Evolutionary conservation across 1,284 basidiomycete genomes (phyloP), one percentile per base, ranked within the genome.

Genomic region (Naganishia sp.): DNA sequence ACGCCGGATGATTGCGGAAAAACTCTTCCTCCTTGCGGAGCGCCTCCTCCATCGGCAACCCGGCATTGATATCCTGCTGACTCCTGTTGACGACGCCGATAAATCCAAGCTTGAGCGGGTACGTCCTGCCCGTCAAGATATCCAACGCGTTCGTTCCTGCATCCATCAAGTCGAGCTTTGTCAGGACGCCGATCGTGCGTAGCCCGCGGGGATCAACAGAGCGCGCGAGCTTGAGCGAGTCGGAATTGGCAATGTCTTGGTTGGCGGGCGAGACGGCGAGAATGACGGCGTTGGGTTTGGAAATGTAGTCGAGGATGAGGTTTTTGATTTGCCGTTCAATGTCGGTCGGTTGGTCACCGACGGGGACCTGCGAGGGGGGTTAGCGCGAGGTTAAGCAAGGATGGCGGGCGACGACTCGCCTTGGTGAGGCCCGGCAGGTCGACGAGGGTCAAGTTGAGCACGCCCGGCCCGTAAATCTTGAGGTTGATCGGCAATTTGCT

Each of bases 81-180:
- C 92, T 94, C 62, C 95, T 88, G 77, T 97, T 97, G 67, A 99
- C 95, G 35, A 98, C 90, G 39, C 95, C 95, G 71, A 98, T 95
- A 80, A 99, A 99, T 46, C 95, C 95, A 18, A 99, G 85, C 81
- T 98, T 98, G 72, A 99, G 86, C 51, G 95, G 95, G 79, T 99
- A 99, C 51, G 97, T 90, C 69, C 94, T 88, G 43, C 95, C 95
- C 0, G 92, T 98, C 54, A 99, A 85, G 72, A 98, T 89, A 78
- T 99, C 96, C 53, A 95, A 83, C 13, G 95, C 95, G 77, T 99
- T 96, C 35, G 95, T 99, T 46, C 95, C 95, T 13, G 94, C 93
- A 76, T 98, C 95, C 95, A 99, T 99, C 47, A 99, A 85, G 81
- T 99, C 95, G 54, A 99, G 86, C 81, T 99, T 99, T 32, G 94